phyloP scores from a whole-genome alignment of 768 basidiomycete species.

The Nidula microcarpa region DNA sequence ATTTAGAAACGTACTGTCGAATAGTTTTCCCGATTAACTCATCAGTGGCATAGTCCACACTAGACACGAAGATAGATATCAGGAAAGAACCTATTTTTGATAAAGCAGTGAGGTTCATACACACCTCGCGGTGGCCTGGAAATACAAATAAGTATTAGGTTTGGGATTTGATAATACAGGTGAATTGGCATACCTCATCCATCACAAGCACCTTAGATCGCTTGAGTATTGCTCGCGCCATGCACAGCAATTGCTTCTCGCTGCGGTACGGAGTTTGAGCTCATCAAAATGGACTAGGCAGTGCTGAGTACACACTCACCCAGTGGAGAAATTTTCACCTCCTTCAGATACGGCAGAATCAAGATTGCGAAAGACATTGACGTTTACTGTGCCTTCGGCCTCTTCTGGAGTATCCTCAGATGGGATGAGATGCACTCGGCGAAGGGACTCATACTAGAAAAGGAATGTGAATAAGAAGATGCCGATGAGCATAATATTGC shows the following conservation, averaged over 20 bases:
- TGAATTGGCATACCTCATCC: constrained; percentile 60
- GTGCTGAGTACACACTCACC: constrained; percentile 9
- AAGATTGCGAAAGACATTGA: constrained; percentile 61
- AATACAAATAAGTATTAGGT: constrained; percentile 2
- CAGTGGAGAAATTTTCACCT: constrained; percentile 74
- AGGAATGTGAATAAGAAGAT: neutral
- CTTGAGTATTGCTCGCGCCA: constrained; percentile 84
- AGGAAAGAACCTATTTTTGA: no score
- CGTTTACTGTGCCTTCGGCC: constrained; percentile 41
- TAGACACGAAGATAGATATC: constrained; percentile 10
- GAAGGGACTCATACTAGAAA: neutral
- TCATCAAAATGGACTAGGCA: neutral
- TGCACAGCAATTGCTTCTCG: constrained; percentile 51
- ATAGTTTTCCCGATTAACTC: constrained; percentile 83
- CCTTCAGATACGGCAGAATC: constrained; percentile 36
- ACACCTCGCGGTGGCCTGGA: neutral
- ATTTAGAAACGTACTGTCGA: constrained; percentile 49
- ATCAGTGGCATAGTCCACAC: constrained; percentile 86
- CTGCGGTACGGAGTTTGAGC: constrained; percentile 1
- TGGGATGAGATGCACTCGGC: neutral
- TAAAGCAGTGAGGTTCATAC: constrained; percentile 23
- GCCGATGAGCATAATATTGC: constrained; percentile 9
- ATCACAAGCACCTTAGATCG: constrained; percentile 76
- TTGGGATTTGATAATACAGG: neutral
- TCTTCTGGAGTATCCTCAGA: constrained; percentile 34